A percentile compares a stretch with the other conserved stretches of the same genome.
These are phyloP conservation scores for Epichloe amarillans DNA, from an alignment of 2,329 filamentous ascomycete genomes.

Conservation along the genomic window DNA sequence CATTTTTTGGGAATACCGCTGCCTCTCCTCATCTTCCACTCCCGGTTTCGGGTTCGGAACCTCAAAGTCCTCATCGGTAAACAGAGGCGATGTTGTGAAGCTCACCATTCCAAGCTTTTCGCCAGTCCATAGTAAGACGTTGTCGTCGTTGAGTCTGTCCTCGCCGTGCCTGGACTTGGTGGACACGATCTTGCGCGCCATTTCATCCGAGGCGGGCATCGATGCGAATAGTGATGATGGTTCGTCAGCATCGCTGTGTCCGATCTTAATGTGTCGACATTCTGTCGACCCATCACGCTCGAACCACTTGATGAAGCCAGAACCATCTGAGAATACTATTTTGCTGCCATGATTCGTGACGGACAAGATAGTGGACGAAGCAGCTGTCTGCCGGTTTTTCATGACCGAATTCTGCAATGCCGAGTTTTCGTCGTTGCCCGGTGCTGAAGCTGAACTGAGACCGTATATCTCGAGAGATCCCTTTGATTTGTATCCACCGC, in stretches of 20 bases:
- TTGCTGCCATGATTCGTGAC: conserved; percentile 70
- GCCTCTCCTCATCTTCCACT: conserved; percentile 39
- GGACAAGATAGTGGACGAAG: conserved; percentile 66
- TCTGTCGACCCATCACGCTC: conserved; percentile 67
- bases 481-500: conserved; percentile 83
- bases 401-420: conserved; percentile 35
- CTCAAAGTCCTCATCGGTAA: conserved; percentile 38
- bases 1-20: conserved; percentile 57
- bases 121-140: conserved; percentile 78
- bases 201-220: conserved; percentile 46
- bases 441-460: conserved; percentile 25
- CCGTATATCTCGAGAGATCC: conserved; percentile 83
- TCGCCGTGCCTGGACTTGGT: conserved; percentile 28
- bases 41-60: conserved; percentile 30
- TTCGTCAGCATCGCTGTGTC: conserved; percentile 35
- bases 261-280: conserved; percentile 39
- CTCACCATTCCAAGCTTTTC: conserved; percentile 64
- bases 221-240: conserved; percentile 37
- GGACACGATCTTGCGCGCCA: conserved; percentile 68
- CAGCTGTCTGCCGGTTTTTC: conserved; percentile 75
- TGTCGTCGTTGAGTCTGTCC: conserved; percentile 40
- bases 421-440: conserved; percentile 11
- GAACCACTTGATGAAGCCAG: conserved; percentile 79
- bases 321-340: conserved; percentile 71
- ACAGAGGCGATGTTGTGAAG: conserved; percentile 42